Evolutionary conservation across 768 basidiomycete species (phyloP), one percentile per base, ranked within the genome.

Genomic region (Phaffia tasmanica): DNA sequence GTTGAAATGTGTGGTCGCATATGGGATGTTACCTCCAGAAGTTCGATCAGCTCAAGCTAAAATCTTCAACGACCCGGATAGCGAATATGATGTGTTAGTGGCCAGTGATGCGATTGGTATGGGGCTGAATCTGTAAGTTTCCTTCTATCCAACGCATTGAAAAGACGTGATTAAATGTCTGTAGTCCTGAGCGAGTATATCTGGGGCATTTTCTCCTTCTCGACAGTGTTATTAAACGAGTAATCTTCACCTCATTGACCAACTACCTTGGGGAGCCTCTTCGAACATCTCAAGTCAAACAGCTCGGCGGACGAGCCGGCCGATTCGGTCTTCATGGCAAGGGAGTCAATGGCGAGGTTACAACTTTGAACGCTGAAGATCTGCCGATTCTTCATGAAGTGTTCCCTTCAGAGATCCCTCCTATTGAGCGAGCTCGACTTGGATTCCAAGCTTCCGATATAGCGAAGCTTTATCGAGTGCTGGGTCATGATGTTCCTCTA

Each of bases 41-140:
- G 83, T 90, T 62, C 80, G 92, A 46, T 89, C 85, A 67, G 88
- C 92, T 72, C 94, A 98, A 75, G 95, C 95, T 1, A 83, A 84
- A 14, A 80, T 90, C 46, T 98, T 98, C 81, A 98, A 99, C 72
- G 83, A 89, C 68, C 84, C 84, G 0, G 73, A 83, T 51, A 88
- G 86, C n/a, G 85, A 84, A 1, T 88, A 87, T 72, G 88, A 94
- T 71, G 85, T 98, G 1, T 81, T 99, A 51, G 83, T 98, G 21
- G 94, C 89, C 1, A 92, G 88, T 71, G 95, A 99, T 73, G 91
- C 92, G 0, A 86, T 97, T 58, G 92, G 95, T 1, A 93, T 99
- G 91, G 95, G 95, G 0, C 81, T 99, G 25, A 98, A 99, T 74
- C 77, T 99, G 95, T 97, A 75, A 70, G 76, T 72, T 79, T 4